phyloP scores from a whole-genome alignment of 164 flowering plant species.

The Macadamia tetraphylla region DNA sequence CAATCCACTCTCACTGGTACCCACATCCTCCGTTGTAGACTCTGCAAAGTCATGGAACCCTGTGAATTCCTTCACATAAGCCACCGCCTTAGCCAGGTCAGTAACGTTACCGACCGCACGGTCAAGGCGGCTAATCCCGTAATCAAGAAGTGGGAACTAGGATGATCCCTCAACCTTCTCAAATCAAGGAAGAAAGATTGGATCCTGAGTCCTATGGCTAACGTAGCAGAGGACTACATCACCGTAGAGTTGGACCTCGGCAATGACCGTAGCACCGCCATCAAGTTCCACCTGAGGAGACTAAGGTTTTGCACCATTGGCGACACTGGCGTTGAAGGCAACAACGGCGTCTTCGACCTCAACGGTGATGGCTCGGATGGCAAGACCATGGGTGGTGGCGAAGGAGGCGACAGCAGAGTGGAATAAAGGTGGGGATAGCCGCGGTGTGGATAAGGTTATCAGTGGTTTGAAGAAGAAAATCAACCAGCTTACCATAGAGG shows the following conservation, averaged over 20 bases:
- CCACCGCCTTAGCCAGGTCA: slow-evolving; percentile 38
- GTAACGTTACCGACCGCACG: no score
- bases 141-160: no score
- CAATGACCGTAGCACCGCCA: slow-evolving; percentile 12
- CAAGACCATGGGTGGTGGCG: slow-evolving; percentile 63
- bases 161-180: slow-evolving; percentile 27
- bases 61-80: slow-evolving; percentile 54
- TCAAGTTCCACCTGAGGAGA: slow-evolving; percentile 29
- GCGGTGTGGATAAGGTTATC: slow-evolving; percentile 26
- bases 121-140: no score
- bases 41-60: slow-evolving; percentile 92
- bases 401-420: slow-evolving; percentile 34
- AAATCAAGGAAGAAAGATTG: slow-evolving; percentile 55
- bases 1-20: no score
- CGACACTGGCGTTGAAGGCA: no score
- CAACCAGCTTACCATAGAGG: no score
- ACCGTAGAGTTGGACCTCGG: slow-evolving; percentile 21
- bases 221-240: slow-evolving; percentile 63
- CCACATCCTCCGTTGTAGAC: slow-evolving; percentile 36
- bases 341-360: no score
- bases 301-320: slow-evolving; percentile 49
- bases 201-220: slow-evolving; percentile 26
- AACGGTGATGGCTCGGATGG: slow-evolving; percentile 37
- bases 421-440: slow-evolving; percentile 56
- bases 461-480: no score